Percentiles rank a stretch among this genome's conserved stretches.
phyloP scores from a whole-genome alignment of 106 monocot genomes.

The Phalaenopsis equestris region DNA sequence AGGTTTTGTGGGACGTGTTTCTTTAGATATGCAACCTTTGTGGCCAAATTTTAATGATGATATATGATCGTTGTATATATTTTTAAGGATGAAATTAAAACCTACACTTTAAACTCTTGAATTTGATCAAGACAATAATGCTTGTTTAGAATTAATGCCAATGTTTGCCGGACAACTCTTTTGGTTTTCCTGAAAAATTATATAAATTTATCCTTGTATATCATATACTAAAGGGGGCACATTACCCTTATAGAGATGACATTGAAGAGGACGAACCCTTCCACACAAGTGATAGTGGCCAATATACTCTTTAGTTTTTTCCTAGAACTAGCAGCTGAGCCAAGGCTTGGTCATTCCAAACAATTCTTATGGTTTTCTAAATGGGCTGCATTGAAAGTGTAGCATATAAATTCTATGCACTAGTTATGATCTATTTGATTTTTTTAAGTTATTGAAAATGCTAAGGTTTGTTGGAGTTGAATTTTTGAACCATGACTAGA shows the following conservation, averaged over 20 bases:
- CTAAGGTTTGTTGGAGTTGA: neutral
- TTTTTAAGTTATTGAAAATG: neutral
- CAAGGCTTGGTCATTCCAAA: neutral
- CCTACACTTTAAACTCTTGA: neutral
- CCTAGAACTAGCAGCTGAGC: neutral
- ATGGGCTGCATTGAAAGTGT: neutral
- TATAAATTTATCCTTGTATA: too few species aligned
- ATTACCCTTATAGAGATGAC: too few species aligned
- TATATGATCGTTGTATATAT: neutral
- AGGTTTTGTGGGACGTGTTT: neutral
- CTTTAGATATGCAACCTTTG: neutral
- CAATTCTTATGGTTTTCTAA: too few species aligned
- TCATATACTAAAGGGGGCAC: too few species aligned
- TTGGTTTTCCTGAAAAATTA: neutral
- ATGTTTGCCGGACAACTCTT: neutral
- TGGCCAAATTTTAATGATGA: neutral
- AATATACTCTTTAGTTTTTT: too few species aligned
- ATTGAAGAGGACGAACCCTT: too few species aligned
- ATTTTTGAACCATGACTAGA: neutral
- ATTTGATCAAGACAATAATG: neutral
- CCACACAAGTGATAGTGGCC: too few species aligned
- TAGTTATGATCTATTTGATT: neutral
- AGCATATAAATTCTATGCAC: neutral
- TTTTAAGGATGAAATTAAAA: neutral
- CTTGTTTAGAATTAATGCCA: neutral